A percentile compares a stretch with the other conserved stretches of the same genome.
These are phyloP conservation scores for Spizellomyces punctatus DNA, from an alignment of 192 early-diverging fungal species.

Conservation along the genomic window DNA sequence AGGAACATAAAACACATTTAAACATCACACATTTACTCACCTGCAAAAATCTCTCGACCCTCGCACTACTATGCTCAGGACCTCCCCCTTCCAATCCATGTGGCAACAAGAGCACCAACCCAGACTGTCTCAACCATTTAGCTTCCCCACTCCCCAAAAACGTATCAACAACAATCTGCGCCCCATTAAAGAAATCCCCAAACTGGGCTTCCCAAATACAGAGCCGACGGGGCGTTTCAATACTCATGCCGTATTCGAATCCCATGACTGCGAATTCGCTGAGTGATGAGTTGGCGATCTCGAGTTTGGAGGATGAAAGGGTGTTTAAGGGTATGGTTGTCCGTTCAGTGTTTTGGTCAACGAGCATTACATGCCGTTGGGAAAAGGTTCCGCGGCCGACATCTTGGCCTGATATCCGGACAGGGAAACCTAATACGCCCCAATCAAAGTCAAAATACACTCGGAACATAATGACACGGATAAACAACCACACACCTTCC, in stretches of 20 bases:
- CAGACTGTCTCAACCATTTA: conserved; percentile 94
- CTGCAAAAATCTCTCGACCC: conserved; percentile 95
- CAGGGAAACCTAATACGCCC: conserved; percentile 50
- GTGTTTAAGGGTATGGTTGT: conserved; percentile 85
- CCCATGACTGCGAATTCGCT: conserved; percentile 95
- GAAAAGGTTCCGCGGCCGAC: conserved; percentile 98
- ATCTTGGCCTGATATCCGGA: conserved; percentile 95
- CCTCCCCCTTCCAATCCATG: conserved; percentile 96
- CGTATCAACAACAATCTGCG: conserved; percentile 94
- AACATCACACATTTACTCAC: too few relatives aligned
- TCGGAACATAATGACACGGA: not conserved
- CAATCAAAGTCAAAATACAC: conserved; percentile 28
- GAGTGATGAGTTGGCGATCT: conserved; percentile 90
- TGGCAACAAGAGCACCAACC: conserved; percentile 90
- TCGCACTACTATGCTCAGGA: conserved; percentile 89
- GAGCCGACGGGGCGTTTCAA: conserved; percentile 83
- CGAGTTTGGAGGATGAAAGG: conserved; percentile 36
- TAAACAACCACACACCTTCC: conserved; percentile 45
- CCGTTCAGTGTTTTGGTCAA: conserved; percentile 86
- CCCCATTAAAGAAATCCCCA: conserved; percentile 97
- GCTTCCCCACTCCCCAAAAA: conserved; percentile 85
- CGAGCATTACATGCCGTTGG: conserved; percentile 96
- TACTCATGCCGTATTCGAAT: conserved; percentile 94
- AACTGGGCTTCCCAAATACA: conserved; percentile 98
- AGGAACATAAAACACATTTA: conserved; percentile 37